phyloP scores from a whole-genome alignment of 306 rosid species.

The Acacia crassicarpa region DNA sequence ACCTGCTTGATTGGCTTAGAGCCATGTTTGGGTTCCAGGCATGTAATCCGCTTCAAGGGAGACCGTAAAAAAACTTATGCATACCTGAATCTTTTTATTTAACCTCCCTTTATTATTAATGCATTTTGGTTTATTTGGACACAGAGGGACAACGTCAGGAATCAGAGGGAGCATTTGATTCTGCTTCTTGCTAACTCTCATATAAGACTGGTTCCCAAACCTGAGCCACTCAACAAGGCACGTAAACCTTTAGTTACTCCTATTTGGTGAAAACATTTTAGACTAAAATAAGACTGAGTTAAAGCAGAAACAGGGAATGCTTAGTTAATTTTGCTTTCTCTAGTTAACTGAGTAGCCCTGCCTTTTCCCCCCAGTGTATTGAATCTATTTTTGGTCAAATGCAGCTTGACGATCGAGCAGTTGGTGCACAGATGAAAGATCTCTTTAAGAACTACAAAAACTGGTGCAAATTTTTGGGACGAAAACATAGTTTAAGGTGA shows the following conservation, averaged over 20 bases:
- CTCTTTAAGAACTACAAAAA: constrained; percentile 86
- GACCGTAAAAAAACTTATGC: background rate
- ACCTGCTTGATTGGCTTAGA: constrained; percentile 95
- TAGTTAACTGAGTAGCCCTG: constrained; percentile 7
- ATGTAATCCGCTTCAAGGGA: constrained; percentile 25
- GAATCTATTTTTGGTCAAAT: constrained; percentile 19
- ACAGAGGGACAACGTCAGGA: constrained; percentile 93
- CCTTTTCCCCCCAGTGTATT: constrained; percentile 20
- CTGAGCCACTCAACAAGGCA: constrained; percentile 96
- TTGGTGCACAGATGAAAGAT: constrained; percentile 62
- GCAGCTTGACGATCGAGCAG: constrained; percentile 98
- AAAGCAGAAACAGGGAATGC: constrained; percentile 13
- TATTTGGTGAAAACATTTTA: constrained; percentile 12
- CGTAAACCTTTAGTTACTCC: constrained; percentile 17
- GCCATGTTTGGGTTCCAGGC: constrained; percentile 98
- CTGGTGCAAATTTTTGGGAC: constrained; percentile 91
- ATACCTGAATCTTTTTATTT: background rate
- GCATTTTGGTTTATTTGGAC: constrained; percentile 34
- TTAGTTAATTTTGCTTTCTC: background rate
- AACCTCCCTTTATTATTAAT: constrained; percentile 15
- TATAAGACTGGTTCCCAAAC: constrained; percentile 86
- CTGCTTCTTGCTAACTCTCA: constrained; percentile 87
- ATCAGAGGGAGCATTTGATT: constrained; percentile 94
- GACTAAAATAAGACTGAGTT: background rate
- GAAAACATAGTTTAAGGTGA: constrained; percentile 82